Evolutionary conservation across 164 flowering plant genomes (phyloP).

Genomic region (Annona squamosa): DNA sequence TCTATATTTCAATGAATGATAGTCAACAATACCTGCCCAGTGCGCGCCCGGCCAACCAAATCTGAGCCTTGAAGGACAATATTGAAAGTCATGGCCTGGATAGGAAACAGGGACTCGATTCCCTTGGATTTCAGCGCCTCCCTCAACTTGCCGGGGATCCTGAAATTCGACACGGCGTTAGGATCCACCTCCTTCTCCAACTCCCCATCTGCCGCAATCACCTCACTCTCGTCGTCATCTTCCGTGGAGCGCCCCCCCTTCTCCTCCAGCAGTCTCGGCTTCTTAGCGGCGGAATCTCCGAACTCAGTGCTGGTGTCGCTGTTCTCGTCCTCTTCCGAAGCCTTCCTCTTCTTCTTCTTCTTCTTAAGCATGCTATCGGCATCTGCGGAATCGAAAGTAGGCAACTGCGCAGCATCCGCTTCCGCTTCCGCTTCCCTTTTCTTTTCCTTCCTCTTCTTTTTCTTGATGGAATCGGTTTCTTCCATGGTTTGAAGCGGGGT

Average conservation of each 20-base stretch:
- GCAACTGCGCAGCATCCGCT: neutral
- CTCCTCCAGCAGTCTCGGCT: constrained; percentile 21
- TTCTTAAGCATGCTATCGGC: constrained; percentile 12
- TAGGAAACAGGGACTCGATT: constrained; percentile 73
- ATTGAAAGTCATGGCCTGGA: constrained; percentile 84
- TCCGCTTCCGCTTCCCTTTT: neutral
- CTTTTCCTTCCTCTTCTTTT: constrained; percentile 18
- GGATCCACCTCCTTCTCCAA: constrained; percentile 31
- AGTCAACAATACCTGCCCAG: constrained; percentile 66
- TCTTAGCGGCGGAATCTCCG: constrained; percentile 23
- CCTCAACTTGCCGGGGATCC: constrained; percentile 57
- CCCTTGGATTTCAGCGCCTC: constrained; percentile 60
- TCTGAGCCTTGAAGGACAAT: constrained; percentile 64
- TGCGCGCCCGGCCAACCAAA: constrained; percentile 87
- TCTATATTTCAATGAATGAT: neutral
- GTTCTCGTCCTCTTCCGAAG: constrained; percentile 11
- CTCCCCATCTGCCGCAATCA: constrained; percentile 13
- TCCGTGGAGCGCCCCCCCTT: constrained; percentile 8
- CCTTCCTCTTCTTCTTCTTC: constrained; percentile 12
- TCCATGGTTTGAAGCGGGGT: constrained; percentile 2
- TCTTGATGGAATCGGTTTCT: constrained; percentile 12
- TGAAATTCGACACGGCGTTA: constrained; percentile 52
- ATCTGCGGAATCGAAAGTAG: neutral
- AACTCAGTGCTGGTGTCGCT: constrained; percentile 19
- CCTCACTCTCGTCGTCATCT: constrained; percentile 25